phyloP scores from a whole-genome alignment of 768 basidiomycete genomes.

The Hydnomerulius pinastri region DNA sequence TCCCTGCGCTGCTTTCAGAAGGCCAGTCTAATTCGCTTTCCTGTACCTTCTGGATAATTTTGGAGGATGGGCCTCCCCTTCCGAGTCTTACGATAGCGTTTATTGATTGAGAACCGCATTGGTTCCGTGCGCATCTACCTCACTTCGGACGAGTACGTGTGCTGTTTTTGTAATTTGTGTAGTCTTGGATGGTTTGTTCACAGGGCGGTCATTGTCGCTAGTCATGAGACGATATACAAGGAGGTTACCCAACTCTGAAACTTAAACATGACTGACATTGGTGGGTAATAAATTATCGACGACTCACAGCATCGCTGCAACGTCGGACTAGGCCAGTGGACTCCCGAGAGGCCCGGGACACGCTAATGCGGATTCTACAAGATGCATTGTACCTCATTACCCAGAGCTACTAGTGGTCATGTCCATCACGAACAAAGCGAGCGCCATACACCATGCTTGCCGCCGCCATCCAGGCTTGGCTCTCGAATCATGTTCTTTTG shows the following conservation, averaged over 20 bases:
- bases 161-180: background rate
- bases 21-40: background rate
- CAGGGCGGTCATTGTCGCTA: background rate
- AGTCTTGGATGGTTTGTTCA: background rate
- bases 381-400: background rate
- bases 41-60: background rate
- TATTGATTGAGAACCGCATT: background rate
- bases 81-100: background rate
- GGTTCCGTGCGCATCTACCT: background rate
- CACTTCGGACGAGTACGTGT: background rate
- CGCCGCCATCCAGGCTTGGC: too few relatives aligned
- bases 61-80: background rate
- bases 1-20: background rate
- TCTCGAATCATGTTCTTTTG: background rate
- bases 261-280: background rate
- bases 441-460: too few relatives aligned
- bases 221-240: background rate
- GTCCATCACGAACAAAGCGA: too few relatives aligned
- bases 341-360: background rate
- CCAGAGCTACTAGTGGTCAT: too few relatives aligned
- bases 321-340: background rate
- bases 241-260: background rate
- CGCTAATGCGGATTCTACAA: background rate
- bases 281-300: background rate
- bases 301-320: too few relatives aligned